Evolutionary conservation across 1,284 basidiomycete genomes (phyloP), one percentile per base, ranked within the genome.

Genomic region (Singerocomus inundabilis): DNA sequence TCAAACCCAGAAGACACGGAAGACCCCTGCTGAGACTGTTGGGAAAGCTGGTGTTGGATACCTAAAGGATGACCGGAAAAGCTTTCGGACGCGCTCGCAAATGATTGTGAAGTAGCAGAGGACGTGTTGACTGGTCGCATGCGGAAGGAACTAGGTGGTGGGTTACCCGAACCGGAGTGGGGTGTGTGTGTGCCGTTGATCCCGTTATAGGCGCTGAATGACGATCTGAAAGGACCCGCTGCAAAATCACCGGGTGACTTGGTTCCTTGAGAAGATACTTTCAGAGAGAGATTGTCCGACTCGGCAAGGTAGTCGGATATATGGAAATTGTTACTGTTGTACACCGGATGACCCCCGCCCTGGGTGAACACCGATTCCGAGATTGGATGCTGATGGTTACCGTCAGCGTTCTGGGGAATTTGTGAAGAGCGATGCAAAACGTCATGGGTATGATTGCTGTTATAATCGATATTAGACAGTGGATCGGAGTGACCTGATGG

Each of bases 401-500:
- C 46, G 46, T 67, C 74, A 51, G 69, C 53, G 55, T 59, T 66
- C 54, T 70, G 74, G 36, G 64, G 52, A 41, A 66, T 62, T 66
- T 72, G 59, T 62, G 64, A 69, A 68, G 66, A 52, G 38, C 54
- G 67, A 58, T 58, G 60, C 18, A 60, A 53, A 50, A 61, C 69
- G 45, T 70, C 63, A 49, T 69, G 67, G 61, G 70, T 68, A 51
- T 67, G 61, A 51, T 60, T 61, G 52, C 35, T 54, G 49, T 67
- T 67, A 57, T 66, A 57, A 44, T 58, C 60, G 60, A 68, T 59
- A 61, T 68, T 69, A 54, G 59, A 61, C n/a, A 80, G 78, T 28
- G 80, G 81, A 56, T 81, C 80, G 38, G 80, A 64, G 48, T 70
- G 73, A 51, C 76, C 75, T 9, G 46, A 35, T 51, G 75, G 65